Conservation (phyloP, 2,329 filamentous ascomycete genomes). For the Colletotrichum somersetense region DNA sequence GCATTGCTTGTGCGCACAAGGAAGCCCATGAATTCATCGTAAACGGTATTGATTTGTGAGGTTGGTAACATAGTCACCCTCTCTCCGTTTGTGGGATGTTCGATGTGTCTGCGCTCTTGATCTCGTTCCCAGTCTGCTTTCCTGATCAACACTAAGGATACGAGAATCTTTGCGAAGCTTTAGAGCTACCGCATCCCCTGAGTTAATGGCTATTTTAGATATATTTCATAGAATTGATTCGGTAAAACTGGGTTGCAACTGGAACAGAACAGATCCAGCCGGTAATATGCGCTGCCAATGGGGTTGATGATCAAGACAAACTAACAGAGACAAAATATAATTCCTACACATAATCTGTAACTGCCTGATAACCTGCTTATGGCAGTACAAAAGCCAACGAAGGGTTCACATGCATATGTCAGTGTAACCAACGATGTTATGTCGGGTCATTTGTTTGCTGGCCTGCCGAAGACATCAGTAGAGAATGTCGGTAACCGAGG, state of each 20-base stretch:
- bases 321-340: neutral
- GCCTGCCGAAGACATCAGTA: neutral
- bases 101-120: neutral
- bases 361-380: neutral
- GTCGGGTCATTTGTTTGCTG: constrained; percentile 25
- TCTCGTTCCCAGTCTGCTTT: neutral
- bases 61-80: neutral
- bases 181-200: neutral
- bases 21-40: neutral
- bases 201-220: neutral
- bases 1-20: neutral
- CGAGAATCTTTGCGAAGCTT: neutral
- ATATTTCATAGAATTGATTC: constrained; percentile 20
- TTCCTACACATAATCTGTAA: neutral
- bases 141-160: neutral
- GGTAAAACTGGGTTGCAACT: constrained; percentile 18
- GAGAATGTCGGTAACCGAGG: constrained; percentile 13
- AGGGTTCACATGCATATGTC: constrained; percentile 16
- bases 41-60: neutral
- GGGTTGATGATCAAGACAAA: no score
- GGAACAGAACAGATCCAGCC: neutral
- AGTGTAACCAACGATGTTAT: constrained; percentile 14
- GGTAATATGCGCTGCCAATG: neutral
- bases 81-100: neutral
- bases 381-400: neutral